Base-by-base conservation (phyloP, 345 rosid species). In the Eucalyptus victrix region DNA sequence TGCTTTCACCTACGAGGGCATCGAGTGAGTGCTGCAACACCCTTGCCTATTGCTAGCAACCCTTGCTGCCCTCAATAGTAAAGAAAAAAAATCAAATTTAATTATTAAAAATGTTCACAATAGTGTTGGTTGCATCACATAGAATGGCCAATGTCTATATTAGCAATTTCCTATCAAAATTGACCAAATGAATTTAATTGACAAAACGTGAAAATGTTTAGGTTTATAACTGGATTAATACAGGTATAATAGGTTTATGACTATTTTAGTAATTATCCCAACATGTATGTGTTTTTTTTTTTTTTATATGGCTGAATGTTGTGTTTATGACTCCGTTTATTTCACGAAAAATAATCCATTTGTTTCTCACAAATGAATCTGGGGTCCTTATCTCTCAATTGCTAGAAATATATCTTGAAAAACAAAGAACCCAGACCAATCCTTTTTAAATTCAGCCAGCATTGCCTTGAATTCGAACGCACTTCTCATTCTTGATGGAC, bases 211-310 rank as follows among this genome's bases (percentile, higher is more conserved):
- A 56, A 23, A 56, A 23, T 24, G 2, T 56, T 56, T 23, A 24
- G 1, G 13, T 9, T 23, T 56, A 23, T 9, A 56, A 56, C 6
- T 24, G 0, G 9, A 56, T 9, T 56, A 56, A 5, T 2, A 56
- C 0, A 9, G 0, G 30, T 1, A 7, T 56, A 9, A 56, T 56
- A 23, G 3, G 30, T 56, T 56, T 24, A 56, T 0, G 62, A 56
- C 3, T 4, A 4, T 56, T 56, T 56, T 9, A 24, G 62, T 56
- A 56, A 56, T 56, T 9, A 21, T 56, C 62, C 62, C 62, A 9
- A 56, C 13, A 56, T 23, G 30, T 24, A 2, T 24, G 12, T 56
- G 28, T 56, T 4, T 54, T 23, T 51, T 54, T 53, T 53, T 23
- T 51, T 56, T 56, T 56, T 56, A 56, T 56, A 56, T 56, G 30